Base-by-base conservation (phyloP, 441 rosid genomes). In the Euphorbia celastroides region DNA sequence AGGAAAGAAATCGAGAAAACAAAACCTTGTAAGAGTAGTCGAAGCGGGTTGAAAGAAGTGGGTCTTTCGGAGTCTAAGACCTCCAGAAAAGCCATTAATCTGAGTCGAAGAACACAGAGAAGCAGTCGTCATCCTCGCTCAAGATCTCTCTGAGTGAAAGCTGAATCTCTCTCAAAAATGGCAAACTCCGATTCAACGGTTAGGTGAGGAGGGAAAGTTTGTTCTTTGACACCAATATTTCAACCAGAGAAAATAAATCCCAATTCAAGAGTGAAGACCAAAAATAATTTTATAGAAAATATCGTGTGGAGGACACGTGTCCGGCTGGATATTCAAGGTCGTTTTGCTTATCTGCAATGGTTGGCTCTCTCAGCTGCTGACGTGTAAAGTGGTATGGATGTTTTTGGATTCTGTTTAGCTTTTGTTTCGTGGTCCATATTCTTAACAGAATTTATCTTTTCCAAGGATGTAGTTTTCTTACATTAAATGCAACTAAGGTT, bases 71-170 rank as follows among this genome's bases (percentile, higher is more conserved):
- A 82, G 74, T 69, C 70, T 67, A 60, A 83, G 76, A 20, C 78
- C 78, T 2, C 72, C 77, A 13, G 77, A 73, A 42, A 88, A 78
- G 8, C 84, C 89, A 68, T 71, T 79, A 76, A 88, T 77, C 73
- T 80, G 90, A 59, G 87, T 78, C 25, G 90, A 79, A 3, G 88
- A 82, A 71, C 86, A 84, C 44, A 86, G 19, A n/a, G 94, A 79
- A 74, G 84, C 81, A 7, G 83, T 38, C 25, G 89, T 66, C 87
- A 81, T 86, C 55, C 58, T 31, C 32, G 64, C 85, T 78, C 63
- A 71, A 57, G 30, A 28, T 10, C 57, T 44, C 2, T n/a, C 16
- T 27, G 11, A 34, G 16, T 13, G 17, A 41, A 2, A 16, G 10
- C 57, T 59, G 58, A 5, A 3, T 30, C 57, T 30, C 67, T 67